These are phyloP conservation scores for Pisolithus sp. DNA, from an alignment of 768 basidiomycete genomes.

Conservation along the genomic window DNA sequence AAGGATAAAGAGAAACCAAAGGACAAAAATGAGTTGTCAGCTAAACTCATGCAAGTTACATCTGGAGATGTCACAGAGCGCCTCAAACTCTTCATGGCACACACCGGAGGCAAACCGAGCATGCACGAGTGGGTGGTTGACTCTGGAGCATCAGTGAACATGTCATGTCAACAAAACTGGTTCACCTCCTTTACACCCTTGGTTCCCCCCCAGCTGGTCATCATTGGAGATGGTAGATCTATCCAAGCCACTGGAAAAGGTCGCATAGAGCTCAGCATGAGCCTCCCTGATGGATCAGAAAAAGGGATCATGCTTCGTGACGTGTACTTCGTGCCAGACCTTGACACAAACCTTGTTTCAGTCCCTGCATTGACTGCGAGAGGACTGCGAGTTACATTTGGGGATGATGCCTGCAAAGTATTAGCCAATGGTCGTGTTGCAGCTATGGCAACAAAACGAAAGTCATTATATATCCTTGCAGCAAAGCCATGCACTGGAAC, in stretches of 20 bases:
- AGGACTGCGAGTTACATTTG: background rate
- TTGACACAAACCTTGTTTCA: conserved; percentile 13
- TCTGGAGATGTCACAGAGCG: too few relatives aligned
- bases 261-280: background rate
- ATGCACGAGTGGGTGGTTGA: too few relatives aligned
- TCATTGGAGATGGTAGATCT: background rate
- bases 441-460: background rate
- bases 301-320: background rate
- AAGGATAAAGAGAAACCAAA: too few relatives aligned
- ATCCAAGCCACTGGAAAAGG: conserved; percentile 3
- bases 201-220: background rate
- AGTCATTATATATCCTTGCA: conserved; percentile 2
- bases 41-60: background rate
- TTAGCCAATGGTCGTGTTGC: background rate
- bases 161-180: background rate
- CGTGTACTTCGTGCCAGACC: conserved; percentile 2
- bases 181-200: background rate
- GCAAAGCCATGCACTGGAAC: background rate
- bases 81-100: conserved; percentile 1
- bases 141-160: background rate
- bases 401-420: background rate
- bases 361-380: conserved; percentile 7
- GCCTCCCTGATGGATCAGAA: background rate
- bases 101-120: background rate
- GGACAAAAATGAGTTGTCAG: too few relatives aligned